phyloP scores from a whole-genome alignment of 306 rosid genomes.

The Rosa multiflora region DNA sequence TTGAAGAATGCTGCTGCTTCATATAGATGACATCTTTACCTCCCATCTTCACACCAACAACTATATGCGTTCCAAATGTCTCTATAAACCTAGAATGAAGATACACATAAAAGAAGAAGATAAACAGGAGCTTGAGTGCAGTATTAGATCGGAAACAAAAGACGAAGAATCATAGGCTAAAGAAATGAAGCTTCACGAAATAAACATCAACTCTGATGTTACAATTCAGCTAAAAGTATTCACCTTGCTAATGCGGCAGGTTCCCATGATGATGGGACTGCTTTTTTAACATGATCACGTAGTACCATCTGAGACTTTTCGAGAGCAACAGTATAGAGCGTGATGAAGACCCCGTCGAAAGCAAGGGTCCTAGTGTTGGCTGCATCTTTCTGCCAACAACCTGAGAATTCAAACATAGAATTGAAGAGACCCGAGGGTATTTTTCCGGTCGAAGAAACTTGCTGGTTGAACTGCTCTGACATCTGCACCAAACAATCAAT shows the following conservation, averaged over 20 bases:
- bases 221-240: too few species aligned
- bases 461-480: constrained; percentile 99
- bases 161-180: not conserved
- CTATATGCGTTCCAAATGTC: constrained; percentile 89
- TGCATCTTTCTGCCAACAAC: constrained; percentile 99
- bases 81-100: constrained; percentile 68
- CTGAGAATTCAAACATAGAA: constrained; percentile 89
- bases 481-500: constrained; percentile 43
- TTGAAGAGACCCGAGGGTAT: constrained; percentile 98
- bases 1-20: constrained; percentile 93
- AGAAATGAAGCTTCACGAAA: too few species aligned
- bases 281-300: constrained; percentile 63
- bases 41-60: constrained; percentile 96
- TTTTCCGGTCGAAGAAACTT: constrained; percentile 78
- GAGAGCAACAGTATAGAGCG: constrained; percentile 86
- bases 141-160: not conserved
- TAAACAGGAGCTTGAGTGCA: not conserved
- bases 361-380: constrained; percentile 83
- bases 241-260: constrained; percentile 83
- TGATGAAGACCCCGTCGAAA: constrained; percentile 92
- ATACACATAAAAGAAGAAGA: not conserved
- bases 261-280: constrained; percentile 92
- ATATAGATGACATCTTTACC: constrained; percentile 94
- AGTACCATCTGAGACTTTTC: constrained; percentile 90
- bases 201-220: too few species aligned